phyloP scores from a whole-genome alignment of 371 early-diverging fungal genomes.

The Syncephalastrum contaminatum region DNA sequence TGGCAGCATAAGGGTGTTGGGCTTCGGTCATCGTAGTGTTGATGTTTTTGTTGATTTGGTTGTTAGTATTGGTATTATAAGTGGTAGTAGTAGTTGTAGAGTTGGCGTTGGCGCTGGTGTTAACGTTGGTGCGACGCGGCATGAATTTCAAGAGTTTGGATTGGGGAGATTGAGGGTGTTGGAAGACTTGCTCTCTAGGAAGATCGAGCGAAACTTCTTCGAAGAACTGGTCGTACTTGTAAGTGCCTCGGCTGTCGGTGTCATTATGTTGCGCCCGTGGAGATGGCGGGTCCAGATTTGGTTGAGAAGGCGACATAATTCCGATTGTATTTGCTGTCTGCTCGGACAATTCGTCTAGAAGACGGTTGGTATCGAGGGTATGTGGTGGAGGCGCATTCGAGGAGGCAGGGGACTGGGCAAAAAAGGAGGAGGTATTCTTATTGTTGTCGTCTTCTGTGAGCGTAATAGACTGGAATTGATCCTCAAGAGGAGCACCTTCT shows the following conservation, averaged over 20 bases:
- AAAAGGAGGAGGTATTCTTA: too few relatives aligned
- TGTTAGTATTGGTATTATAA: constrained; percentile 2
- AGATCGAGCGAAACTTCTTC: constrained; percentile 54
- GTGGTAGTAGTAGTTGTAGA: constrained; percentile 5
- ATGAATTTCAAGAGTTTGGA: constrained; percentile 42
- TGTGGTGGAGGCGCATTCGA: too few relatives aligned
- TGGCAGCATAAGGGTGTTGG: too few relatives aligned
- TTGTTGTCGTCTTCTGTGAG: too few relatives aligned
- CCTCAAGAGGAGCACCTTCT: too few relatives aligned
- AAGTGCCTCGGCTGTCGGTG: constrained; percentile 17
- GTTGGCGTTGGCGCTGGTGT: neutral
- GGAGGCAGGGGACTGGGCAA: too few relatives aligned
- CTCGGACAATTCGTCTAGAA: constrained; percentile 30
- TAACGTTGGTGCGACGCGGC: constrained; percentile 25
- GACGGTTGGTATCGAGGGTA: constrained; percentile 19
- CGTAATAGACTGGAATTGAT: too few relatives aligned
- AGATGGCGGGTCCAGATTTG: constrained; percentile 1
- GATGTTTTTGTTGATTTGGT: constrained; percentile 8
- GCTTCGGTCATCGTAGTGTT: too few relatives aligned
- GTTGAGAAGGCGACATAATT: neutral
- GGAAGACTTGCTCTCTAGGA: constrained; percentile 24
- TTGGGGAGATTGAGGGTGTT: constrained; percentile 6
- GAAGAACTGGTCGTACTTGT: constrained; percentile 50
- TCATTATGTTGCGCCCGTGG: constrained; percentile 3
- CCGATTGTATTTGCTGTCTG: neutral